Evolutionary conservation across 1,139 yeast species (phyloP).

Genomic region (Zhuliangozyma parablackwelliae): DNA sequence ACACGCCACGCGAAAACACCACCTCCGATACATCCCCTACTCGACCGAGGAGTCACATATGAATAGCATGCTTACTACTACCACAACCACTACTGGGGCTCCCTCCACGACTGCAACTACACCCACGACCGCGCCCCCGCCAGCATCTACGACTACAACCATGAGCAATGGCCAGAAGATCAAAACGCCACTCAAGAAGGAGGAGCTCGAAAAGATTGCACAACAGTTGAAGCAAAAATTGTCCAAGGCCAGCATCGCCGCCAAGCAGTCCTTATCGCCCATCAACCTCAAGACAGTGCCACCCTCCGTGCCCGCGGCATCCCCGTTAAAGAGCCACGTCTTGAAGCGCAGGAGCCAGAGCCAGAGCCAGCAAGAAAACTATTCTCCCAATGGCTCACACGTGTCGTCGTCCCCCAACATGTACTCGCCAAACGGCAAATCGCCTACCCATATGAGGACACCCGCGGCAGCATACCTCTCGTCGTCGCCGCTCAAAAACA

Average conservation of each 20-base stretch:
- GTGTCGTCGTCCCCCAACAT: slow-evolving; percentile 32
- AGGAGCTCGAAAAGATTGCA: slow-evolving; percentile 45
- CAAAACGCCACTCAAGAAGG: slow-evolving; percentile 41
- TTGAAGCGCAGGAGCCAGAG: slow-evolving; percentile 16
- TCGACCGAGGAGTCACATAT: too few species aligned
- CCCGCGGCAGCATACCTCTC: slow-evolving; percentile 32
- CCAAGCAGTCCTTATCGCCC: slow-evolving; percentile 37
- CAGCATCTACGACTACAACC: background rate
- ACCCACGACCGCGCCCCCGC: background rate
- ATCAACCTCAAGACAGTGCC: slow-evolving; percentile 11
- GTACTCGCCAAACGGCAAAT: slow-evolving; percentile 38
- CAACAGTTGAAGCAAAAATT: slow-evolving; percentile 41
- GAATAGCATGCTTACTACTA: too few species aligned
- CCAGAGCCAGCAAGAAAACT: slow-evolving; percentile 3
- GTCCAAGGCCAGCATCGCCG: slow-evolving; percentile 43
- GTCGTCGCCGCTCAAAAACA: slow-evolving; percentile 31
- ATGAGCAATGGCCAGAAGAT: slow-evolving; percentile 6
- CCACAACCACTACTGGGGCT: too few species aligned
- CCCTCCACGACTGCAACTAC: background rate
- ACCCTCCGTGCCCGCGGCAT: slow-evolving; percentile 16
- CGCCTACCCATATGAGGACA: slow-evolving; percentile 40
- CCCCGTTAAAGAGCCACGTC: slow-evolving; percentile 31
- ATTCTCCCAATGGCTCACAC: slow-evolving; percentile 12
- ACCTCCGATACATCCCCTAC: too few species aligned
- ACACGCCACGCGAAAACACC: too few species aligned